Evolutionary conservation across 2,329 filamentous ascomycete genomes (phyloP), one percentile per base, ranked within the genome.

Genomic region (Fonsecaea pugnacius): DNA sequence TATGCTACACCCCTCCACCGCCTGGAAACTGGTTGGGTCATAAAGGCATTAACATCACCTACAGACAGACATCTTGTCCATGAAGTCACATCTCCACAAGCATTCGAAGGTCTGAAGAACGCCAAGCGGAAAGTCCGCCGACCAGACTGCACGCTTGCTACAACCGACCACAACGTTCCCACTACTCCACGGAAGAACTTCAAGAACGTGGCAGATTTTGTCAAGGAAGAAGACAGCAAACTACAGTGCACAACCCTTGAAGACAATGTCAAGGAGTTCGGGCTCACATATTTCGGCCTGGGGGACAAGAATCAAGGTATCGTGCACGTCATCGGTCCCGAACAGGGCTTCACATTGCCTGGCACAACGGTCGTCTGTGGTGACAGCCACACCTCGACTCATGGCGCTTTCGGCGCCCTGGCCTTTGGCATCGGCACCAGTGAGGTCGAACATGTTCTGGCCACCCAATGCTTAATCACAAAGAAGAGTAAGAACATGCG

Each of bases 31-130:
- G 18, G 21, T 24, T 4, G 52, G 14, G 24, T 30, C 43, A 21
- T 12, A 60, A 60, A 38, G 5, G 7, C 59, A 77, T 18, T 50
- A 46, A 68, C 78, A 69, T 62, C 56, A 58, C 54, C 52, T 64
- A 63, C 73, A 93, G 92, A 96, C 80, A 87, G 95, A 78, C 95
- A 99, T 84, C 85, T 99, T 68, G 93, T 98, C 67, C 95, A 99
- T 78, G 95, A 99, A 84, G 95, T 99, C 77, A 99, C 95, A 73
- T 97, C 94, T 73, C 95, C 95, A 88, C 95, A 98, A 91, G 95
- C 95, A 54, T 99, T 98, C 74, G 95, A 99, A 78, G 94, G 94
- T 58, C 86, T 98, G 60, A 90, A 89, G 77, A 96, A 96, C 78
- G 93, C 95, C 56, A 87, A 87, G 70, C 89, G 95, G 68, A 87